Evolutionary conservation across 306 rosid species (phyloP), one percentile per base, ranked within the genome.

Genomic region (Vachellia pachyceras): DNA sequence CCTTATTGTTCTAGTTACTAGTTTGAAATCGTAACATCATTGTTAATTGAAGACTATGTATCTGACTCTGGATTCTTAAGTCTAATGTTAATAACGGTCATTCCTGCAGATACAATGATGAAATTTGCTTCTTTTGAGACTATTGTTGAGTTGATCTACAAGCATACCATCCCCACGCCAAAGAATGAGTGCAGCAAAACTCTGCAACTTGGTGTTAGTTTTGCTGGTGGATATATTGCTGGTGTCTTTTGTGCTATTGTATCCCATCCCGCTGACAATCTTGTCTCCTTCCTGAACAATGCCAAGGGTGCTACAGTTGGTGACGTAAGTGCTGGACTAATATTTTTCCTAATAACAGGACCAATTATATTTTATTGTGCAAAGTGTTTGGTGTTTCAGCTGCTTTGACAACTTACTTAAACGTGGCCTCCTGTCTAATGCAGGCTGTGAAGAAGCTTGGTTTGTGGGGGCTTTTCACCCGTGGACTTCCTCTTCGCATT

Each of bases 401-500:
- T 50, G 49, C 33, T 60, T 68, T 75, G 80, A 47, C 68, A 49
- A 29, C 55, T 81, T 72, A 69, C 23, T 58, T 40, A 29, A 10
- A 68, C 49, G 57, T 65, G 36, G 69, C 64, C n/a, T 58, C 17
- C 63, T 75, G n/a, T 50, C 14, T 65, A 69, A 79, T 77, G 80
- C 89, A 95, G 99, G 99, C 95, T 12, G 90, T 95, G 63, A 90
- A 93, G 90, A 90, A 91, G 49, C 69, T 95, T n/a, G 99, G 99
- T 35, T 13, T 90, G 77, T 60, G 77, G 88, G 99, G 97, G 82
- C 87, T 95, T 55, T 89, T 86, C 67, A 95, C 97, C 18, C 95
- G 99, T 75, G 99, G 99, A 58, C 92, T 95, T 77, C 99, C 99
- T 72, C 97, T 95, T 41, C 99, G 99, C 44, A 95, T 95, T 79